A percentile compares a stretch with the other conserved stretches of the same genome.
phyloP scores from a whole-genome alignment of 2,329 filamentous ascomycete species.

The Talaromyces marneffei region DNA sequence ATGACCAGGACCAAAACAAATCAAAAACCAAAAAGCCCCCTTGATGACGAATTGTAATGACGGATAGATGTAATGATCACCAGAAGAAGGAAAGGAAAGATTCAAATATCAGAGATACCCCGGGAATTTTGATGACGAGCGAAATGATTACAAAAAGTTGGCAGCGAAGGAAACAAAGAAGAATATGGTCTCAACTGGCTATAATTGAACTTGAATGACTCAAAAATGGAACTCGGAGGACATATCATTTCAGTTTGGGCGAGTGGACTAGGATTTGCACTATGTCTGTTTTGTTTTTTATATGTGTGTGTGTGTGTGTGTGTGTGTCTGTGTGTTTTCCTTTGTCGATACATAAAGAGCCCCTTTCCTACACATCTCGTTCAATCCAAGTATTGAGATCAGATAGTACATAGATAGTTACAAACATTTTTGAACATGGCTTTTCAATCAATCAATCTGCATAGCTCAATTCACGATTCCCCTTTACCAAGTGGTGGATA shows the following conservation, averaged over 20 bases:
- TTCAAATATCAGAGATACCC: constrained; percentile 9
- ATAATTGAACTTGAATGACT: constrained; percentile 12
- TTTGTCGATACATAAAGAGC: constrained; percentile 7
- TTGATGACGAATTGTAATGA: constrained; percentile 11
- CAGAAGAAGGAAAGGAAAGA: constrained; percentile 5
- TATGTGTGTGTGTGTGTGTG: neutral
- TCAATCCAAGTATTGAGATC: neutral
- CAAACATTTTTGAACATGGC: neutral
- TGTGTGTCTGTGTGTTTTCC: neutral
- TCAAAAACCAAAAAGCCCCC: neutral
- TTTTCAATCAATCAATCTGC: neutral
- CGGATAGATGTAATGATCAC: constrained; percentile 10
- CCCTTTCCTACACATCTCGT: neutral
- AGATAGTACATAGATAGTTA: neutral
- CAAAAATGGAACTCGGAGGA: constrained; percentile 11
- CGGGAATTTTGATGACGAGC: constrained; percentile 15
- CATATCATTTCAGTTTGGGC: constrained; percentile 6
- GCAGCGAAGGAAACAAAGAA: neutral
- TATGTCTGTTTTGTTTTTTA: neutral
- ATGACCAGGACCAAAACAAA: neutral
- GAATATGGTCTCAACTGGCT: neutral
- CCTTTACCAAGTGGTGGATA: no score
- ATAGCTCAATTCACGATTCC: neutral
- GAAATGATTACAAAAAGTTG: constrained; percentile 5
- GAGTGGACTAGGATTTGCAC: neutral